Base-by-base conservation (phyloP, 2,329 filamentous ascomycete species). In the Alternaria incomplexa region DNA sequence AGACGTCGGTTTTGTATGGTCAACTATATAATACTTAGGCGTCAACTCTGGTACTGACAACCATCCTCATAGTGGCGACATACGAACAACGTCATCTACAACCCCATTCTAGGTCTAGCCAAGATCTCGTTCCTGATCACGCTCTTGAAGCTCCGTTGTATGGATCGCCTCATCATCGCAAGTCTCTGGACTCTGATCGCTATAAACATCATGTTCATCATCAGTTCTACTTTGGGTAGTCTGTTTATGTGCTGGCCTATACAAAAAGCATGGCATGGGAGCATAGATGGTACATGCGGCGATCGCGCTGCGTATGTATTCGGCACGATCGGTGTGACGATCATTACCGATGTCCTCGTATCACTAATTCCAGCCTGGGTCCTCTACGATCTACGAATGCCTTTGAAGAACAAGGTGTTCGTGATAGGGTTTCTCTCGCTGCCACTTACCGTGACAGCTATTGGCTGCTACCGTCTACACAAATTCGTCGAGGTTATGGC, bases 61-160 rank as follows among this genome's bases (percentile, higher is more conserved):
- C 12, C 7, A 32, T 32, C 15, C 17, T 28, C 11, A 28, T 28
- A 66, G 63, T 66, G 61, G 63, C 56, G 63, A 3, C 56, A 52
- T 20, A 44, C 56, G 25, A 66, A 61, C 25, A 56, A 56, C 13
- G 26, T 43, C 1, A 54, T 58, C 30, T 58, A 66, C 48, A 63
- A 63, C n/a, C 57, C 54, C 5, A 58, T 62, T 10, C 61, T 66
- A 15, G 60, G 53, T 13, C 25, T 66, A 4, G 55, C 56, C 28
- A 65, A 65, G 32, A 63, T 65, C 12, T 65, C 63, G 17, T 65
- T 65, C 26, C 13, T 65, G 25, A 55, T 61, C 13, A 61, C 63
- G 13, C 56, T 65, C 12, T 32, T 58, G 20, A 60, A 60, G n/a
- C 43, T 65, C 11, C 47, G 52, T 11, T 62, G 32, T 22, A 54